Base-by-base conservation (phyloP, 371 early-diverging fungal species). In the Mortierella sp. region DNA sequence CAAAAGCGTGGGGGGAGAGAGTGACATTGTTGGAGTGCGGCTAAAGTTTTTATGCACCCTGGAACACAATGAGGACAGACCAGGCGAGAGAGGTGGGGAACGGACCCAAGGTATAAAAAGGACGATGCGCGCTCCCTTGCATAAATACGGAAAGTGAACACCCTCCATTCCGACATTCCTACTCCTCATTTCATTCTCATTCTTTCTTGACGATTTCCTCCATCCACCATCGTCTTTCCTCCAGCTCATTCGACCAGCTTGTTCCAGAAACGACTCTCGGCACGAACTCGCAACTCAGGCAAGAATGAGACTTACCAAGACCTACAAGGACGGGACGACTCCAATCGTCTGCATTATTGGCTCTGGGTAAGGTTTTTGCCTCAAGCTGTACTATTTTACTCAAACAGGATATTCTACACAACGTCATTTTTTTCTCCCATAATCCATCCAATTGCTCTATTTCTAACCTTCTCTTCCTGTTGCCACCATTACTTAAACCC, bases 341-440 rank as follows among this genome's bases (percentile, higher is more conserved):
- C 88, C 88, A 56, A 79, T 65, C 18, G 74, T 89, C 16, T 82
- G 77, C 70, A 80, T 87, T 71, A 87, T 87, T 55, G 87, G 87
- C 48, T 83, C 85, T 49, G 84, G 86, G 86, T 85, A 81, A 55
- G 54, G 18, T 38, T 32, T 38, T 46, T 44, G 14, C 18, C 8
- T 24, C 27, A 56, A 5, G 24, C n/a, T 55, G 54, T 54, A 6
- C 16, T 24, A 55, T n/a, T 1, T 55, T 10, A 51, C 21, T 21
- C 18, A 48, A 16, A 48, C 48, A 49, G 49, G 6, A 6, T 41
- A 7, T 3, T 18, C 18, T 16, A 49, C 49, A 18, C 49, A 1
- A 49, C 49, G 49, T 4, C 49, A 49, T 14, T 49, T 41, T 41
- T 41, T 6, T 7, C 41, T 41, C 41, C 16, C 21, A 3, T 41